phyloP scores from a whole-genome alignment of 495 filamentous ascomycete genomes.

The Margaritispora aquatica region DNA sequence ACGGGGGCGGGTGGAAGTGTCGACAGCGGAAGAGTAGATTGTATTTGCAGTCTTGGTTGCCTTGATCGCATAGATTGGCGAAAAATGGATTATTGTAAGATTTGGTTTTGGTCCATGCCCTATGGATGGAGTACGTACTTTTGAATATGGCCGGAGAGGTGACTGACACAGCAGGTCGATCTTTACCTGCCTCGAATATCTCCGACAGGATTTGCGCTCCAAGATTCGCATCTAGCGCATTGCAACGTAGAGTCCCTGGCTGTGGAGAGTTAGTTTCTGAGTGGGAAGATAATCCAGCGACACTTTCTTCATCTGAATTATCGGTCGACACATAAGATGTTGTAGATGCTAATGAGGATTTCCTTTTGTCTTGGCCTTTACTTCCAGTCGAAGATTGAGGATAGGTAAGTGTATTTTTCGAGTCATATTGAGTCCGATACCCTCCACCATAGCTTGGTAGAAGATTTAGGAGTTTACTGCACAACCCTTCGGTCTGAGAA shows the following conservation, averaged over 20 bases:
- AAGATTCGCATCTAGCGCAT: too few relatives aligned
- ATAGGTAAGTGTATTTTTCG: background rate
- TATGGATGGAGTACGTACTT: background rate
- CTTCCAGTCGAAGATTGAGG: background rate
- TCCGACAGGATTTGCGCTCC: background rate
- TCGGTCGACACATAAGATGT: too few relatives aligned
- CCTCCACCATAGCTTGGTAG: background rate
- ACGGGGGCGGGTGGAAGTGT: constrained; percentile 9
- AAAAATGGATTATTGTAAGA: background rate
- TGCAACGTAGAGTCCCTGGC: background rate
- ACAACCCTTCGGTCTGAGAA: background rate
- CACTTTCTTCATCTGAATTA: too few relatives aligned
- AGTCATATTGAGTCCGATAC: background rate
- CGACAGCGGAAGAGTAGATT: background rate
- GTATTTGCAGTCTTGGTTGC: background rate
- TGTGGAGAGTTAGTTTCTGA: background rate
- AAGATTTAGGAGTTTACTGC: background rate
- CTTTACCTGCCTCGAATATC: background rate
- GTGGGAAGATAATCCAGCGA: background rate
- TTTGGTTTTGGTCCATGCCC: background rate
- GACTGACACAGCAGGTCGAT: background rate
- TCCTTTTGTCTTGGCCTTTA: background rate
- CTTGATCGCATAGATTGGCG: background rate
- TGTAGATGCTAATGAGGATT: background rate
- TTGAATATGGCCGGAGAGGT: background rate